Evolutionary conservation across 2,329 filamentous ascomycete species (phyloP), one percentile per base, ranked within the genome.

Genomic region (Hypomyces rosellus): DNA sequence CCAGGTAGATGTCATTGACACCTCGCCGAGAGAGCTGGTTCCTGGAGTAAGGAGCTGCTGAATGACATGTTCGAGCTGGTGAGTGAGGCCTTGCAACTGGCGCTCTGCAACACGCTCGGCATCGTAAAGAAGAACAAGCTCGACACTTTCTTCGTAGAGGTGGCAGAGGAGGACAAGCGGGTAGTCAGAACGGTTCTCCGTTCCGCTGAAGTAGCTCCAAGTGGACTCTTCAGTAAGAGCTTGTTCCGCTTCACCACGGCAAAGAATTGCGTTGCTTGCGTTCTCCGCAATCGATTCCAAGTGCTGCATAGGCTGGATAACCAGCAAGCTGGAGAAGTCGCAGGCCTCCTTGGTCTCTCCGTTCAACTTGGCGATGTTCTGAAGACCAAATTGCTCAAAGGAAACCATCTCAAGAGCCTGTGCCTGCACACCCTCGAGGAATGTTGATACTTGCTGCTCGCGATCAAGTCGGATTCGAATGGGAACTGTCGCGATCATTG

Each of bases 401-500:
- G 38, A 22, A 9, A 52, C 25, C 50, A 52, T 52, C 9, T 48
- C 50, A 3, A 53, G 50, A 1, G 57, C 51, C 11, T 56, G 49
- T 15, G 44, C 48, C 25, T 57, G 55, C 7, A 59, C 34, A 11
- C 42, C 36, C 2, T 37, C 16, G 13, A 59, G 54, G 14, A 53
- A 59, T 1, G 47, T 38, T 0, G 16, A 25, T 9, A 54, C 34
- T 5, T n/a, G 16, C 41, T 54, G 52, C 15, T 49, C 38, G 5
- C 20, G 36, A 11, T 54, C 41, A n/a, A 59, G 15, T 4, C 47
- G 47, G 30, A 56, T 37, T n/a, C 57, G 50, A 3, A 55, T 36
- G 1, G 57, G 56, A 8, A 58, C 42, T 4, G 54, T 58, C 2
- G 52, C 46, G n/a, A 59, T 30, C 20, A 34, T 45, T 14, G 30